phyloP scores from a whole-genome alignment of 2,329 filamentous ascomycete genomes.

The Purpureocillium takamizusanense region DNA sequence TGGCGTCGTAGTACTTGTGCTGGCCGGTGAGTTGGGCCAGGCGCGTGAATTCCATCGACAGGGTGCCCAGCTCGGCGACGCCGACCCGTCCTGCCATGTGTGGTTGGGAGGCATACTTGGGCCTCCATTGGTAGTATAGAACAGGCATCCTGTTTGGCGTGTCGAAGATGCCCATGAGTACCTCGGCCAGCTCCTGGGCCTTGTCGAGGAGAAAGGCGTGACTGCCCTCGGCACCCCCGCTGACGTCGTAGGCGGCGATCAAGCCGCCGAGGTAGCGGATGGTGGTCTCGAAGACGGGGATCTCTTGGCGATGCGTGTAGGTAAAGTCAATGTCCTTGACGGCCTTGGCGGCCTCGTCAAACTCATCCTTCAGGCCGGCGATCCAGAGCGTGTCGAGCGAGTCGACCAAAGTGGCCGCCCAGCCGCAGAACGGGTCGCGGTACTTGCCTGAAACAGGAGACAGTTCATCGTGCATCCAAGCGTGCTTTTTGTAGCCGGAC shows the following conservation, averaged over 20 bases:
- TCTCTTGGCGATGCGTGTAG: conserved; percentile 52
- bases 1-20: conserved; percentile 79
- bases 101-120: conserved; percentile 51
- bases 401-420: conserved; percentile 84
- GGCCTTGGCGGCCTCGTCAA: conserved; percentile 64
- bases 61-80: conserved; percentile 65
- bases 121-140: conserved; percentile 71
- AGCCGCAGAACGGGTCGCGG: conserved; percentile 81
- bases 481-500: conserved; percentile 69
- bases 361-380: conserved; percentile 70
- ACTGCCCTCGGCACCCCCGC: conserved; percentile 43
- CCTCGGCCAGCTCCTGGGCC: conserved; percentile 68
- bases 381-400: conserved; percentile 79
- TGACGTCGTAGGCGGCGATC: conserved; percentile 79
- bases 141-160: conserved; percentile 91
- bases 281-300: conserved; percentile 87
- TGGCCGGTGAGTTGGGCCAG: conserved; percentile 77
- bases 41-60: conserved; percentile 83
- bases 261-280: conserved; percentile 88
- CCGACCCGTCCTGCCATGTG: conserved; percentile 52
- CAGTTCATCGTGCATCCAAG: conserved; percentile 83
- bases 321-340: conserved; percentile 77
- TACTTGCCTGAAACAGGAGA: conserved; percentile 58
- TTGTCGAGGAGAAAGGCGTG: conserved; percentile 67
- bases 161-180: conserved; percentile 77